Percentiles rank a stretch among this genome's conserved stretches.
phyloP scores from a whole-genome alignment of 2,329 filamentous ascomycete genomes.

The Colletotrichum sp. region DNA sequence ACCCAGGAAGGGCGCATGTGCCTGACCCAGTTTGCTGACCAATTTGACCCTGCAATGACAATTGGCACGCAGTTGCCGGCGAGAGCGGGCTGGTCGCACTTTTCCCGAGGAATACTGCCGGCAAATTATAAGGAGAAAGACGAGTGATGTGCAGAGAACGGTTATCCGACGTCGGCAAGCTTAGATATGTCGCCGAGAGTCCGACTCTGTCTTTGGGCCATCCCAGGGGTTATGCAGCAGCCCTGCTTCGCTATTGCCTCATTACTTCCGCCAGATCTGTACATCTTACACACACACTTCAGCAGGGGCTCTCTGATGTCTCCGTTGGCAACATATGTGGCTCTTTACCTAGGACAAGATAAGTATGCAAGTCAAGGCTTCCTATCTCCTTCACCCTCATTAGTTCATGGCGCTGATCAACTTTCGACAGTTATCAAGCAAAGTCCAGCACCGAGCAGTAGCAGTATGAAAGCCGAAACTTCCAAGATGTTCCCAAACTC shows the following conservation, averaged over 20 bases:
- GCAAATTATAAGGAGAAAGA: background rate
- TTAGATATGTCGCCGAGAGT: background rate
- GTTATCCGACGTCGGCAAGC: background rate
- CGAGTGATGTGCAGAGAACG: background rate
- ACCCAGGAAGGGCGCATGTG: background rate
- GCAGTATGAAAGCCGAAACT: background rate
- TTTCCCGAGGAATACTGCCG: background rate
- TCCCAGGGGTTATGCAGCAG: background rate
- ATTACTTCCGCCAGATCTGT: background rate
- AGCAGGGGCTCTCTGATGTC: background rate
- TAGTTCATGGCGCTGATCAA: background rate
- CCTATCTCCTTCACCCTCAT: background rate
- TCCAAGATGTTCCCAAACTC: accelerated
- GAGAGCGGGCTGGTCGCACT: background rate
- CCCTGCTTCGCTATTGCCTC: background rate
- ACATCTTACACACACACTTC: background rate
- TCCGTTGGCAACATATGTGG: background rate
- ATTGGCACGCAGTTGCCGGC: accelerated
- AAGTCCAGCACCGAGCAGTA: background rate
- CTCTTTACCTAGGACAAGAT: background rate
- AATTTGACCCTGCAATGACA: background rate
- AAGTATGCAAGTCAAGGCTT: background rate
- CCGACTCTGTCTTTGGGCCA: background rate
- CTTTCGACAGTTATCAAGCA: background rate
- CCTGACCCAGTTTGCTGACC: background rate